A percentile compares a stretch with the other conserved stretches of the same genome.
These are phyloP conservation scores for Eucalyptus camaldulensis DNA, from an alignment of 345 rosid species.

Conservation along the genomic window DNA sequence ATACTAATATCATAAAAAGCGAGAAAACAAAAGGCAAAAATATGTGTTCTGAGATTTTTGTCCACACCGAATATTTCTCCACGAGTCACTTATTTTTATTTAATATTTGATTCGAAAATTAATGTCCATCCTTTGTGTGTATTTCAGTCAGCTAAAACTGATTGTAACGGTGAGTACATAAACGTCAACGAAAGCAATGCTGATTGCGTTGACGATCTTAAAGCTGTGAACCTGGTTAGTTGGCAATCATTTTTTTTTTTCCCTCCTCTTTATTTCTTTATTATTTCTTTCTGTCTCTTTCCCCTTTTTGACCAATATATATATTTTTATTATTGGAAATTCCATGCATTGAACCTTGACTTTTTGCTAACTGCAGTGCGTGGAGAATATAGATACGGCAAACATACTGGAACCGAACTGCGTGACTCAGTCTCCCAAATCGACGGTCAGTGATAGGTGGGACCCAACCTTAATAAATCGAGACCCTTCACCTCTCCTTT, in stretches of 20 bases:
- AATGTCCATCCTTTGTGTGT: background rate
- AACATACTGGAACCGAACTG: conserved; percentile 4
- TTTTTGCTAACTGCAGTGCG: background rate
- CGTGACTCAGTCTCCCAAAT: background rate
- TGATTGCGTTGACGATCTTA: background rate
- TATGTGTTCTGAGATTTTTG: background rate
- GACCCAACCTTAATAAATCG: background rate
- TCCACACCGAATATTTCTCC: background rate
- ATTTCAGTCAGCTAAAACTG: background rate
- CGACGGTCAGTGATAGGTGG: background rate
- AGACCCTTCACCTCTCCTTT: background rate
- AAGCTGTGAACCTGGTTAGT: background rate
- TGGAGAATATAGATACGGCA: background rate
- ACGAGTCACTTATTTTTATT: background rate
- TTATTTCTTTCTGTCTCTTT: background rate
- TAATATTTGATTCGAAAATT: background rate
- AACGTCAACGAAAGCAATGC: background rate
- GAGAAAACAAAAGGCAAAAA: background rate
- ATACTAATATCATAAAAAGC: background rate
- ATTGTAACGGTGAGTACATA: conserved; percentile 1
- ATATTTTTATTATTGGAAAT: background rate
- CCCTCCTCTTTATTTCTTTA: too few relatives aligned
- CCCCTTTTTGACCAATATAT: background rate
- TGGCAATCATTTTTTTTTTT: background rate
- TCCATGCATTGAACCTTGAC: background rate